Conservation (phyloP, 1,139 yeast species). For the Suhomyces ambrosiae region DNA sequence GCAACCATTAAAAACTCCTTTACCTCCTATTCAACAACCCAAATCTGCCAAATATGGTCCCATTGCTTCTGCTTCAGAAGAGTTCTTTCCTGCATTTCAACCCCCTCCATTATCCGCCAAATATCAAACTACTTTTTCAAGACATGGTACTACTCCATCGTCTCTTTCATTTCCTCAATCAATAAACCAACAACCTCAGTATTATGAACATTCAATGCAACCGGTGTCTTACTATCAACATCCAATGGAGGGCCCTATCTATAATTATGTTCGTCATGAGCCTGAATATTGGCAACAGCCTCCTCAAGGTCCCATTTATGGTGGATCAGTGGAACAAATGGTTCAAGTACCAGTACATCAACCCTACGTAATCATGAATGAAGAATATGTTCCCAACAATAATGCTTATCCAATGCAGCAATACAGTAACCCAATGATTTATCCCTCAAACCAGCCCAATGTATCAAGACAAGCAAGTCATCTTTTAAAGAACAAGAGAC, state of each 20-base stretch:
- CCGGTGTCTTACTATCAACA: slow-evolving; percentile 12
- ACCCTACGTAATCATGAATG: slow-evolving; percentile 19
- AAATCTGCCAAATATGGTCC: slow-evolving; percentile 19
- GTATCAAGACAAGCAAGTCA: slow-evolving; percentile 6
- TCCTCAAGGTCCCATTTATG: slow-evolving; percentile 14
- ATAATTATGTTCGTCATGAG: slow-evolving; percentile 20
- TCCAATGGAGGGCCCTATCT: slow-evolving; percentile 10
- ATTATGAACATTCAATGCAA: slow-evolving; percentile 13
- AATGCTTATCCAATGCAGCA: slow-evolving; percentile 16
- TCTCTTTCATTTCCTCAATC: slow-evolving; percentile 16
- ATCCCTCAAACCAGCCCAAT: slow-evolving; percentile 15
- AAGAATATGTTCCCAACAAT: slow-evolving; percentile 18
- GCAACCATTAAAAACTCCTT: slow-evolving; percentile 33
- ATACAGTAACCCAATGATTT: slow-evolving; percentile 14
- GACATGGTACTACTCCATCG: slow-evolving; percentile 17
- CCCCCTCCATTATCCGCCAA: slow-evolving; percentile 24
- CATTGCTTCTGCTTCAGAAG: slow-evolving; percentile 22
- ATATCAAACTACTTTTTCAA: slow-evolving; percentile 20
- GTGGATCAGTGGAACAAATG: slow-evolving; percentile 17
- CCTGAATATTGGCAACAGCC: slow-evolving; percentile 27
- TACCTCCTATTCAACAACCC: slow-evolving; percentile 21
- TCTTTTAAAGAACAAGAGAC: slow-evolving; percentile 31
- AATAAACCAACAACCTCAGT: slow-evolving; percentile 16
- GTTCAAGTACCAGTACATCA: slow-evolving; percentile 16
- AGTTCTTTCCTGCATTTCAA: slow-evolving; percentile 21